A percentile compares a stretch with the other conserved stretches of the same genome.
These are phyloP conservation scores for Podaxis mareebaensis DNA, from an alignment of 768 basidiomycete genomes.

Conservation along the genomic window DNA sequence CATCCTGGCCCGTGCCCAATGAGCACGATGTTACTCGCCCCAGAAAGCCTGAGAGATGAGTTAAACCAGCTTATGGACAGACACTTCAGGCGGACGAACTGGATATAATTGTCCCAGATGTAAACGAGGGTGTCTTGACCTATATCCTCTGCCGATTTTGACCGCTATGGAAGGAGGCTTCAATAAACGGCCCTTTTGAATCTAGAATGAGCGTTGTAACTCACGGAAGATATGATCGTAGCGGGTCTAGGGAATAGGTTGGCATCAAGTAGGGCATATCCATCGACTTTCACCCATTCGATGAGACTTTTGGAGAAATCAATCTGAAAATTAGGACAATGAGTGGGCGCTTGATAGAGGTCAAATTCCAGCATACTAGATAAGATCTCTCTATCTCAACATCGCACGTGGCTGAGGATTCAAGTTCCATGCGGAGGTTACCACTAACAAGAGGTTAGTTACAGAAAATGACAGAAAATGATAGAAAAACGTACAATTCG, in stretches of 20 bases:
- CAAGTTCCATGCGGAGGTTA: constrained; percentile 82
- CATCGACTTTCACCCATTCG: constrained; percentile 66
- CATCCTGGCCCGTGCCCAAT: constrained; percentile 90
- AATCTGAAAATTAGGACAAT: constrained; percentile 51
- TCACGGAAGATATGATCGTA: background rate
- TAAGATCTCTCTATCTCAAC: constrained; percentile 82
- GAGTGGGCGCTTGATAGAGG: background rate
- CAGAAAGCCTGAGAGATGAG: constrained; percentile 55
- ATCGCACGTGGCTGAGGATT: constrained; percentile 70
- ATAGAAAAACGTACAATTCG: constrained; percentile 74
- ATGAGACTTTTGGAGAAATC: constrained; percentile 83
- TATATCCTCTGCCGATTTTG: constrained; percentile 43
- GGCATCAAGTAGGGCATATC: constrained; percentile 81
- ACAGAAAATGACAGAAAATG: background rate
- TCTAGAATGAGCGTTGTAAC: background rate
- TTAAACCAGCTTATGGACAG: background rate
- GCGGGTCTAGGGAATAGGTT: constrained; percentile 75
- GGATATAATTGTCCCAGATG: constrained; percentile 95
- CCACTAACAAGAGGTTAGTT: constrained; percentile 57
- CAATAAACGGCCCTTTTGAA: background rate
- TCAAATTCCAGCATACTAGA: constrained; percentile 49
- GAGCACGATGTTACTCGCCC: constrained; percentile 71
- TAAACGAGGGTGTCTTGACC: constrained; percentile 70
- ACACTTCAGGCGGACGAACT: constrained; percentile 42
- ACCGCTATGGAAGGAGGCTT: constrained; percentile 28